phyloP scores from a whole-genome alignment of 192 early-diverging fungal species.

The Linnemannia schmuckeri region DNA sequence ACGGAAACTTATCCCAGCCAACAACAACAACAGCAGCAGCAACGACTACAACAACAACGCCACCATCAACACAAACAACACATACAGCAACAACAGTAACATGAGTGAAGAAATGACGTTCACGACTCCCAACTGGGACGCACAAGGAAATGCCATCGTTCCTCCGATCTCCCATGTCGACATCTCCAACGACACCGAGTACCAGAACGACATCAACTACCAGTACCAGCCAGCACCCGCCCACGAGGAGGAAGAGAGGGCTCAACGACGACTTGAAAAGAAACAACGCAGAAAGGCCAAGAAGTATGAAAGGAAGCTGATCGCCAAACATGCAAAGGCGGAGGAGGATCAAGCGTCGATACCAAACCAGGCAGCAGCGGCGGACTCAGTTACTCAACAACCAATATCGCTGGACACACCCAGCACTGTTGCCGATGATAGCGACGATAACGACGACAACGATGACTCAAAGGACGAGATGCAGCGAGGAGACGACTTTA shows the following conservation, averaged over 20 bases:
- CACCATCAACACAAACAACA: neutral
- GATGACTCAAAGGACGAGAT: slow-evolving; percentile 14
- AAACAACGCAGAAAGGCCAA: neutral
- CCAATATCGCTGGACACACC: neutral
- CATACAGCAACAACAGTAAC: neutral
- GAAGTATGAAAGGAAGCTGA: neutral
- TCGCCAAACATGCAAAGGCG: neutral
- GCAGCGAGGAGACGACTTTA: slow-evolving; percentile 37
- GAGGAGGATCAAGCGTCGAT: neutral
- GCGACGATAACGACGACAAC: neutral
- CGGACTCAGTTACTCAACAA: neutral
- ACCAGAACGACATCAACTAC: slow-evolving; percentile 35
- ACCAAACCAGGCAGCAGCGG: neutral
- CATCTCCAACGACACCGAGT: slow-evolving; percentile 21
- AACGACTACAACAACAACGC: slow-evolving; percentile 2
- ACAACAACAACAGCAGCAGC: neutral
- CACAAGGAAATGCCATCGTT: neutral
- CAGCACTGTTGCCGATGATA: neutral
- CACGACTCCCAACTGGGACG: neutral
- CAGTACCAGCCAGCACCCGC: slow-evolving; percentile 14
- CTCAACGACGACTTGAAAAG: neutral
- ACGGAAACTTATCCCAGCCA: neutral
- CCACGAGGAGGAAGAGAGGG: neutral
- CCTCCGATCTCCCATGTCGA: slow-evolving; percentile 19
- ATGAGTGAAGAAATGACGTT: neutral